Base-by-base conservation (phyloP, 495 filamentous ascomycete genomes). In the Penicillium silybi region DNA sequence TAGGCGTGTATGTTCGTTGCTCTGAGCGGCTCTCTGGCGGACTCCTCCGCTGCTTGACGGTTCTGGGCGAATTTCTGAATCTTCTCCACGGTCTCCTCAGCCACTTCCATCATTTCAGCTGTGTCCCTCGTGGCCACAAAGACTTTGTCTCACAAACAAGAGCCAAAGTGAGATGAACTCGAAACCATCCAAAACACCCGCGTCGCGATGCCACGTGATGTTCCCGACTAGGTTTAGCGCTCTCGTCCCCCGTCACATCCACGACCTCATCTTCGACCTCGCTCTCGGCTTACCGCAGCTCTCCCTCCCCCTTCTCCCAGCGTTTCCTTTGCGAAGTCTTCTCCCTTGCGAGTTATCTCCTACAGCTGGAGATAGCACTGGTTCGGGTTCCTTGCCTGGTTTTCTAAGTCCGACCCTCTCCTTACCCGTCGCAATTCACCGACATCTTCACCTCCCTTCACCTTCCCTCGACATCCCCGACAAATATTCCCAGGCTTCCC, bases 51-150 rank as follows among this genome's bases (percentile, higher is more conserved):
- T 19, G 66, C 62, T 41, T 62, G 64, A 34, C 74, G 71, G 23
- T 68, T 69, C 19, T 71, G 47, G 8, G 57, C 62, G 25, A 77
- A 74, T 42, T 56, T 58, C 45, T 69, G 68, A 34, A 77, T 63
- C 19, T 70, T 74, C 9, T 68, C 57, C 32, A 74, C 57, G 6
- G 54, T 66, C 6, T 64, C 52, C 18, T 71, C 64, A 0, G 71
- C 54, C 6, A 68, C 46, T 17, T 67, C 63, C 73, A 73, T 76
- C 9, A 13, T 27, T 45, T n/a, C 40, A n/a, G 46, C 41, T 45
- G 34, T 18, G 18, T 18, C 17, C 29, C 11, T 1, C 29, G 2
- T 1, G 11, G 2, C 10, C 4, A 4, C 29, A 32, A 4, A 32
- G 8, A 11, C n/a, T 32, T 13, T 32, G 7, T 11, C 7, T 29